Conservation (phyloP, 1,284 basidiomycete genomes). For the Dichomitus squalens region DNA sequence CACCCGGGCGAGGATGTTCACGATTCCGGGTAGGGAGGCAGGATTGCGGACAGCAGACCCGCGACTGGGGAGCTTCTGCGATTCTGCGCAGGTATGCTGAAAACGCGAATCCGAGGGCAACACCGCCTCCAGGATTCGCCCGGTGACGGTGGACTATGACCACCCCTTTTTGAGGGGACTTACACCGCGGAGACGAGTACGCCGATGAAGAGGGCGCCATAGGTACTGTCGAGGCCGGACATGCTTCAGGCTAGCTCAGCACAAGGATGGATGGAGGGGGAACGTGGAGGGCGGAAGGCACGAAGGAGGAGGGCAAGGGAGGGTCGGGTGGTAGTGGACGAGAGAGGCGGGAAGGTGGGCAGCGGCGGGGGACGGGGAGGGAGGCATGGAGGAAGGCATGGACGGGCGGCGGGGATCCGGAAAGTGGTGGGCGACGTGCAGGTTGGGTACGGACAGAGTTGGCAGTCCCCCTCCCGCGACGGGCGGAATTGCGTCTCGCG, state of each 20-base stretch:
- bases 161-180: too few relatives aligned
- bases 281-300: neutral
- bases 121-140: too few relatives aligned
- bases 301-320: neutral
- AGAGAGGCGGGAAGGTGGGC: neutral
- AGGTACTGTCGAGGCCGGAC: slow-evolving; percentile 24
- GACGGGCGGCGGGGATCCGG: slow-evolving; percentile 4
- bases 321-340: neutral
- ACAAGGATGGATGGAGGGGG: neutral
- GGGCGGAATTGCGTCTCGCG: slow-evolving; percentile 1
- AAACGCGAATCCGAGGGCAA: too few relatives aligned
- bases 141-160: too few relatives aligned
- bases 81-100: too few relatives aligned
- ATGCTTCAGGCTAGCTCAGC: slow-evolving; percentile 7
- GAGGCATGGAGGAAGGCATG: slow-evolving; percentile 9
- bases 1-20: too few relatives aligned
- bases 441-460: neutral
- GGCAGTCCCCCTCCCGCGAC: neutral
- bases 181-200: slow-evolving; percentile 27
- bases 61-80: too few relatives aligned
- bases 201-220: slow-evolving; percentile 28
- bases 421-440: neutral
- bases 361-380: slow-evolving; percentile 1
- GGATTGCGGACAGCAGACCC: too few relatives aligned
- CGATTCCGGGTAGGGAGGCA: too few relatives aligned